Conservation (phyloP, 2,329 filamentous ascomycete species). For the Aotearoamyces nothofagi region DNA sequence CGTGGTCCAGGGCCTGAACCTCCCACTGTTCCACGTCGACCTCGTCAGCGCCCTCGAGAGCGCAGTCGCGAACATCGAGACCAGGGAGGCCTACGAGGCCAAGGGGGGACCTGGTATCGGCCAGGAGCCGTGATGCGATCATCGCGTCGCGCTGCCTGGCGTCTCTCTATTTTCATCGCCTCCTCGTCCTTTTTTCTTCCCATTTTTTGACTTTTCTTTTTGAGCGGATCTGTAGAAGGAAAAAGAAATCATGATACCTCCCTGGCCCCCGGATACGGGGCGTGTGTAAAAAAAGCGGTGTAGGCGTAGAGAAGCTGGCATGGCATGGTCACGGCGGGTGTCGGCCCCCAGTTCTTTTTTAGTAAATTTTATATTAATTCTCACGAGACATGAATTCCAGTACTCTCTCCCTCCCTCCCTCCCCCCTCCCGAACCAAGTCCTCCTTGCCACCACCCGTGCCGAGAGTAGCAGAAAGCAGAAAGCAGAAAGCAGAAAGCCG, state of each 20-base stretch:
- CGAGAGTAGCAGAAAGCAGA: too few relatives aligned
- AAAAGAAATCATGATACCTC: not conserved
- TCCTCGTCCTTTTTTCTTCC: not conserved
- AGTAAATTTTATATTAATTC: not conserved
- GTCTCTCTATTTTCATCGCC: too few relatives aligned
- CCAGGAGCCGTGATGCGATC: too few relatives aligned
- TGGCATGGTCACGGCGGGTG: not conserved
- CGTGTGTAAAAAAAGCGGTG: not conserved
- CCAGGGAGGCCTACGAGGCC: slow-evolving; percentile 24
- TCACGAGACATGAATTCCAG: not conserved
- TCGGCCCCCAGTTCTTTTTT: not conserved
- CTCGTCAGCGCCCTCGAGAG: slow-evolving; percentile 78
- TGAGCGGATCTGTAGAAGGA: not conserved
- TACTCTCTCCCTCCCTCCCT: not conserved
- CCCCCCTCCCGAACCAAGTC: too few relatives aligned
- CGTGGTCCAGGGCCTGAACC: slow-evolving; percentile 71
- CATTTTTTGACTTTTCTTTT: not conserved
- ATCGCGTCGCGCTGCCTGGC: too few relatives aligned
- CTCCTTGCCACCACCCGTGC: too few relatives aligned
- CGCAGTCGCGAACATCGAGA: slow-evolving; percentile 66
- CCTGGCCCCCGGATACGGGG: too few relatives aligned
- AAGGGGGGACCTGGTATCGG: slow-evolving; percentile 12
- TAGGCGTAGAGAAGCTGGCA: not conserved
- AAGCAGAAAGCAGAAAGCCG: too few relatives aligned
- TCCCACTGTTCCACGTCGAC: slow-evolving; percentile 89